phyloP scores from a whole-genome alignment of 129 eudicot species.

The Flaveria robusta region DNA sequence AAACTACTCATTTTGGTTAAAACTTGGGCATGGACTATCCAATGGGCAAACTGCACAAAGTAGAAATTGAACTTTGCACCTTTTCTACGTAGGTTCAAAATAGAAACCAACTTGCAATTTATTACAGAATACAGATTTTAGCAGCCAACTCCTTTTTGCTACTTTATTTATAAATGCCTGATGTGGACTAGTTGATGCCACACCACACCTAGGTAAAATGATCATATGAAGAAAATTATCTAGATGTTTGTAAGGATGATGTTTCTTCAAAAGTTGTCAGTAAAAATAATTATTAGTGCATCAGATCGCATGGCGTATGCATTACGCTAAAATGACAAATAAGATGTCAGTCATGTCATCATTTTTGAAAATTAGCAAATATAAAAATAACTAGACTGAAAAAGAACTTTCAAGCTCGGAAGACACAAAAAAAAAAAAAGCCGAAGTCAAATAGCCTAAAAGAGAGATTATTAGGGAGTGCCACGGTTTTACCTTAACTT shows the following conservation, averaged over 20 bases:
- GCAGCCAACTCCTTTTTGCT: neutral
- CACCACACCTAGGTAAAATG: neutral
- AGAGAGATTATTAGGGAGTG: neutral
- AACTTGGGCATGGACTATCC: neutral
- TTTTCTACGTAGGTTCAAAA: neutral
- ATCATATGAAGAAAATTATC: neutral
- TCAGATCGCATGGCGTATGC: neutral
- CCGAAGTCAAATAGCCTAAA: neutral
- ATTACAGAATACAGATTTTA: neutral
- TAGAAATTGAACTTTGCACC: neutral
- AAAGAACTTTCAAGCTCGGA: neutral
- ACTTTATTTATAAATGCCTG: neutral
- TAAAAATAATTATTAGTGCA: neutral
- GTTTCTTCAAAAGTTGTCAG: neutral
- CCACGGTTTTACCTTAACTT: neutral
- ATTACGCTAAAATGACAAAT: neutral
- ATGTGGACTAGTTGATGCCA: neutral
- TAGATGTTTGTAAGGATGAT: neutral
- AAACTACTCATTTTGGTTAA: conserved; percentile 3
- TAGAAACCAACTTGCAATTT: neutral
- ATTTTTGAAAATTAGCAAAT: neutral
- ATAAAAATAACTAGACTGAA: neutral
- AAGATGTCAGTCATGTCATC: neutral
- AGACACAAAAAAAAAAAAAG: neutral
- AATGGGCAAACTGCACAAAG: neutral